Conservation (phyloP, 176 grass and related monocot genomes). For the Musa schizocarpa region DNA sequence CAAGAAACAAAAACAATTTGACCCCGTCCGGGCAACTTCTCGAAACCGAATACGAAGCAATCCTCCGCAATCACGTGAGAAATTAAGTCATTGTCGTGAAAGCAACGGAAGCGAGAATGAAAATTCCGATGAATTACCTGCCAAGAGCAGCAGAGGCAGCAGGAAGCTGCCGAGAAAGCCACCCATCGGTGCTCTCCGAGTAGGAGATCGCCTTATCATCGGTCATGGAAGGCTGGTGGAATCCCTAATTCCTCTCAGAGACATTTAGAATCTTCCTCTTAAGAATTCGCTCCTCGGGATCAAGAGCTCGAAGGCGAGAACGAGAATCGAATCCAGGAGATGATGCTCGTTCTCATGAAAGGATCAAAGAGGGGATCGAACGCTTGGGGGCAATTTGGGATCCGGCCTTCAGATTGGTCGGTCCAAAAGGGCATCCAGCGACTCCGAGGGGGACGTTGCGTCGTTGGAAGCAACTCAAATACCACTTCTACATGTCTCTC, state of each 20-base stretch:
- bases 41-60: not conserved
- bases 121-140: conserved; percentile 2
- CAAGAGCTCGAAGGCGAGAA: not conserved
- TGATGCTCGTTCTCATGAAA: not conserved
- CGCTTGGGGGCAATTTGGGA: not conserved
- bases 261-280: not conserved
- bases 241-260: too few species aligned
- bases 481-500: too few species aligned
- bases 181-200: not conserved
- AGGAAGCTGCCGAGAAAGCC: conserved; percentile 21
- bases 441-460: not conserved
- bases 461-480: too few species aligned
- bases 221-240: not conserved
- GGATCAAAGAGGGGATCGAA: not conserved
- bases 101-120: not conserved
- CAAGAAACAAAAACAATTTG: not conserved
- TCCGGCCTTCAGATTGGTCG: not conserved
- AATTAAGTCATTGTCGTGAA: not conserved
- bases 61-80: not conserved
- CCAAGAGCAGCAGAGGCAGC: conserved; percentile 25
- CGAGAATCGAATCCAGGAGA: not conserved
- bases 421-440: not conserved
- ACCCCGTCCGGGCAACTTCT: not conserved
- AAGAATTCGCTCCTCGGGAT: not conserved
- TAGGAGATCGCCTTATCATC: not conserved